A percentile compares a stretch with the other conserved stretches of the same genome.
Evolutionary conservation across 2,329 filamentous ascomycete genomes (phyloP).

Genomic region (Clonostachys chloroleuca): DNA sequence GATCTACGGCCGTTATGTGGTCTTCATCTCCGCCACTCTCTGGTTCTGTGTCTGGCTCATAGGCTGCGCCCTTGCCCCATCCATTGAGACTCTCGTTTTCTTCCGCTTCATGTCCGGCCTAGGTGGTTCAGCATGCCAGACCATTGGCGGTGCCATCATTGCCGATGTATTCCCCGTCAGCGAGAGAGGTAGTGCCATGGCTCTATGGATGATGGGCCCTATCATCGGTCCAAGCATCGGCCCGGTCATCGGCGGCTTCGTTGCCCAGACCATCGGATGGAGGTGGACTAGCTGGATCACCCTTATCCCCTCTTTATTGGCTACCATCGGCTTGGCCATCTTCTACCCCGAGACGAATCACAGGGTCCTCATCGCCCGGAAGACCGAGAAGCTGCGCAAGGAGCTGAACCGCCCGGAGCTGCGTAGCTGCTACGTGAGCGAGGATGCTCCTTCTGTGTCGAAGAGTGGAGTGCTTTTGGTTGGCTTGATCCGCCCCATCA

Average conservation of each 20-base stretch:
- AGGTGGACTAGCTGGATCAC: constrained; percentile 49
- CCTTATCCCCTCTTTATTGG: constrained; percentile 32
- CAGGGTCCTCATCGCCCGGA: constrained; percentile 43
- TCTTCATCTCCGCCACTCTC: constrained; percentile 53
- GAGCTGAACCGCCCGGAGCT: constrained; percentile 36
- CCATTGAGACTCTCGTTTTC: constrained; percentile 47
- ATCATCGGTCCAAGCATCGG: constrained; percentile 49
- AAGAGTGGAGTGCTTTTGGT: constrained; percentile 30
- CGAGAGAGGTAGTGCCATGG: constrained; percentile 40
- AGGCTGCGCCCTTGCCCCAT: constrained; percentile 57
- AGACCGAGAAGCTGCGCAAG: constrained; percentile 35
- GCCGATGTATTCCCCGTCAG: constrained; percentile 47
- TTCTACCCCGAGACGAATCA: constrained; percentile 33
- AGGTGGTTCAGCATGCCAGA: constrained; percentile 49
- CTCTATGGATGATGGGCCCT: constrained; percentile 52
- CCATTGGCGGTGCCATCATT: constrained; percentile 50
- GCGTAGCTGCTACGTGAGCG: constrained; percentile 40
- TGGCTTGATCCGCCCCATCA: constrained; percentile 45
- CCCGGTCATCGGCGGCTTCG: constrained; percentile 43
- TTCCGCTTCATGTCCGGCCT: constrained; percentile 58
- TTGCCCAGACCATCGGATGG: constrained; percentile 44
- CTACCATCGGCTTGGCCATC: constrained; percentile 14
- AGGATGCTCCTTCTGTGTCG: constrained; percentile 11
- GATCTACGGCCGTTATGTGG: constrained; percentile 55
- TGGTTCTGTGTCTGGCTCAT: constrained; percentile 61